Conservation (phyloP, 1,284 basidiomycete species). For the Cutaneotrichosporon daszewskae region DNA sequence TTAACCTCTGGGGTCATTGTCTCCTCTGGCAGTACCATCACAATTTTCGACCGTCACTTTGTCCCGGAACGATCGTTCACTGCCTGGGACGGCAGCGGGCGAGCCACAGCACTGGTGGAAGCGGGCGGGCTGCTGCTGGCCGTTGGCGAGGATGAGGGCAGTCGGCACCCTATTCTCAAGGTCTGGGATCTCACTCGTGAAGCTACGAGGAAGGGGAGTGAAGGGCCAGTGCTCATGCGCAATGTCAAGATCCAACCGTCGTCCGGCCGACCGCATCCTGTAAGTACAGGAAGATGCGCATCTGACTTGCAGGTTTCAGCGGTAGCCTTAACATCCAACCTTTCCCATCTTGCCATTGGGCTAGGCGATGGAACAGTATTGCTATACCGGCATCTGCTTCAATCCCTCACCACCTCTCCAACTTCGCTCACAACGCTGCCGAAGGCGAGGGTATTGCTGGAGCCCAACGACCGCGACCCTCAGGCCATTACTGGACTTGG, state of each 20-base stretch:
- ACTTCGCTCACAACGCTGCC: constrained; percentile 62
- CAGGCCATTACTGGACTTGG: constrained; percentile 90
- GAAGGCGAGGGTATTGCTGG: constrained; percentile 71
- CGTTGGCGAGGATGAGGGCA: constrained; percentile 74
- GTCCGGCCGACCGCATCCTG: constrained; percentile 69
- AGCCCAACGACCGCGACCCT: constrained; percentile 54
- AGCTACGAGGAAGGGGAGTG: constrained; percentile 62
- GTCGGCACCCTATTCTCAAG: constrained; percentile 71
- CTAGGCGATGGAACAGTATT: constrained; percentile 92
- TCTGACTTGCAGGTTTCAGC: constrained; percentile 60
- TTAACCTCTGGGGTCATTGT: constrained; percentile 33
- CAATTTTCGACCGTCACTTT: constrained; percentile 63
- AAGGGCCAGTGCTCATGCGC: constrained; percentile 62
- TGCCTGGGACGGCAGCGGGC: constrained; percentile 59
- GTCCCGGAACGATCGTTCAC: constrained; percentile 66
- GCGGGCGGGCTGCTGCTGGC: constrained; percentile 71
- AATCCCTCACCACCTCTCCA: constrained; percentile 63
- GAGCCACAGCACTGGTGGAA: constrained; percentile 55
- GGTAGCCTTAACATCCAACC: constrained; percentile 69
- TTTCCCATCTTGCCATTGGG: constrained; percentile 83
- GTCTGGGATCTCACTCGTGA: constrained; percentile 77
- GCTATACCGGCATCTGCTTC: constrained; percentile 82
- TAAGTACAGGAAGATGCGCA: constrained; percentile 43
- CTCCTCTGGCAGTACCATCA: constrained; percentile 31
- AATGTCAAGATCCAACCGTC: constrained; percentile 70